Conservation (phyloP, 2,329 filamentous ascomycete genomes). For the Fusarium oxysporum region DNA sequence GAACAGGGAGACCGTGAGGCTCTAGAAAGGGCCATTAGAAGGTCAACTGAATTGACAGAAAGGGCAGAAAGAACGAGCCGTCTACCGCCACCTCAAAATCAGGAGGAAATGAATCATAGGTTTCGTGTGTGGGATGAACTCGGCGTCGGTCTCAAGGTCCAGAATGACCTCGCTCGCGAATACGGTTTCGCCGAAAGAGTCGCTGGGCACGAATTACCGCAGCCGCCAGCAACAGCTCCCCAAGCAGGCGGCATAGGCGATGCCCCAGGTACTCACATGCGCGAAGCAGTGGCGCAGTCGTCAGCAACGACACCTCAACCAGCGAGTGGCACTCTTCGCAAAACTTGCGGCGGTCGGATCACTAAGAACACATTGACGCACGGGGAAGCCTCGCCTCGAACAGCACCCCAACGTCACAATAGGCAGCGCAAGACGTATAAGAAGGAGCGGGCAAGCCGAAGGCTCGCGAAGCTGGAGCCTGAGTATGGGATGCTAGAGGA, state of each 20-base stretch:
- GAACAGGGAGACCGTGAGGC: background rate
- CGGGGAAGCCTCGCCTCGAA: background rate
- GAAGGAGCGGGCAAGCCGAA: background rate
- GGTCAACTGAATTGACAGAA: background rate
- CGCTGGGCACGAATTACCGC: fast-evolving
- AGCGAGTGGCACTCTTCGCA: background rate
- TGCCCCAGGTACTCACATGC: background rate
- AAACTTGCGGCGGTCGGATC: background rate
- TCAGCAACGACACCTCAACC: background rate
- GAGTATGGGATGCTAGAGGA: background rate
- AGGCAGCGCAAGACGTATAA: background rate
- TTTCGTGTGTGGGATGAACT: background rate
- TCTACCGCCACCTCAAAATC: background rate
- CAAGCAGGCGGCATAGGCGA: background rate
- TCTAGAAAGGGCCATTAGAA: background rate
- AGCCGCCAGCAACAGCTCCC: background rate
- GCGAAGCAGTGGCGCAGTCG: background rate
- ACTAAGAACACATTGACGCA: background rate
- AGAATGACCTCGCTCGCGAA: background rate
- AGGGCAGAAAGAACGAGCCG: background rate
- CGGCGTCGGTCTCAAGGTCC: too few relatives aligned
- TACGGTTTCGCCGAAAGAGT: background rate
- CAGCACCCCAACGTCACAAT: background rate
- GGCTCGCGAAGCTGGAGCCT: background rate
- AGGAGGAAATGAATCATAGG: background rate